Base-by-base conservation (phyloP, 352 stramenopile genomes). In the Pythium periplocum region DNA sequence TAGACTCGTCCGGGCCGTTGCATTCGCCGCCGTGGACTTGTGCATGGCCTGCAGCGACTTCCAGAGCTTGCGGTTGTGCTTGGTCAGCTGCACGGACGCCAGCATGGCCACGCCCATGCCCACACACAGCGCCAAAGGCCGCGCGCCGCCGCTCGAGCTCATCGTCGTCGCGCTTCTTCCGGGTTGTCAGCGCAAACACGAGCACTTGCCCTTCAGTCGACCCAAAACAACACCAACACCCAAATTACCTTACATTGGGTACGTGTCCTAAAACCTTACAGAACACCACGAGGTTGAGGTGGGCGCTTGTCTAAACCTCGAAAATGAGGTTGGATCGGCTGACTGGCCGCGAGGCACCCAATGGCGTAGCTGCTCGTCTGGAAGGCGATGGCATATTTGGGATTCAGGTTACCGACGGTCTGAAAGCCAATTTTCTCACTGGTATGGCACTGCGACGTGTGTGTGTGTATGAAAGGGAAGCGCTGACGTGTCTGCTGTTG, bases 401-500 rank as follows among this genome's bases (percentile, higher is more conserved):
- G 80, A 90, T 93, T 93, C 83, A 93, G 83, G 83, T 93, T 91
- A 93, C 77, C 75, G 83, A 84, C 83, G 88, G 78, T 87, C 73
- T 79, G 71, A 89, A 71, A 71, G 57, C 64, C 58, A 71, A 66
- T 57, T 73, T 69, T 73, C 63, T 64, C 50, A 61, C 81, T 91
- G 81, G 81, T 91, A 57, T 26, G 17, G 17, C 17, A 26, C 17
- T 26, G 17, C 17, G 17, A 26, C 17, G 17, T 26, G 17, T 26
- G 17, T 26, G 5, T 32, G 17, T 51, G 45, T 32, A 32, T 26
- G 17, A 26, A 26, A 26, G 17, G 17, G 17, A 26, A 26, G 17
- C 17, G 17, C 17, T 26, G 17, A 26, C 17, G 17, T 26, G 17
- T 26, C 17, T 26, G 17, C 17, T 26, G 17, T 26, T 26, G 17